phyloP scores from a whole-genome alignment of 495 filamentous ascomycete species.

The Penicillium taxi region DNA sequence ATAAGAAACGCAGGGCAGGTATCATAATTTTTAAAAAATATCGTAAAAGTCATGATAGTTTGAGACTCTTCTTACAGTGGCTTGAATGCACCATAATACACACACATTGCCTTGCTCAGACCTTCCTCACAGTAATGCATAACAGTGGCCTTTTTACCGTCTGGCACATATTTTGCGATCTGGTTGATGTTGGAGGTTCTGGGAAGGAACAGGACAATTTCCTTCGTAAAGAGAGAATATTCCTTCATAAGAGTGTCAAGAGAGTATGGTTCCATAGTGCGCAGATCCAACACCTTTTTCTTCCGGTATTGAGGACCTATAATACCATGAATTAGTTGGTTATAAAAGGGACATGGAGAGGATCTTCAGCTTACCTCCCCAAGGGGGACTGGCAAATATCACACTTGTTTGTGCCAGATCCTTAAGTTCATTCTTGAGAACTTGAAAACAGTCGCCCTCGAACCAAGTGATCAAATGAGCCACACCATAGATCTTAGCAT shows the following conservation, averaged over 20 bases:
- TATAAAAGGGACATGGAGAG: not conserved
- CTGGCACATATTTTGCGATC: conserved; percentile 55
- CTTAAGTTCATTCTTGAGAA: conserved; percentile 43
- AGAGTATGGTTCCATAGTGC: conserved; percentile 79
- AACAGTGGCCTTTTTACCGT: conserved; percentile 52
- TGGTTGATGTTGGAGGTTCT: conserved; percentile 81
- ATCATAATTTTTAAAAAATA: too few species aligned
- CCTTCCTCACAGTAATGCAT: conserved; percentile 89
- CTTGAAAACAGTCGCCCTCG: conserved; percentile 70
- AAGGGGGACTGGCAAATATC: conserved; percentile 87
- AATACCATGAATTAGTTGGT: conserved; percentile 5
- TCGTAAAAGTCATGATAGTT: too few species aligned
- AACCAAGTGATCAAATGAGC: conserved; percentile 72
- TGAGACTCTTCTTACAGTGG: too few species aligned
- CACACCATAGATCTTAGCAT: conserved; percentile 83
- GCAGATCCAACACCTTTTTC: conserved; percentile 75
- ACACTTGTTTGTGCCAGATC: conserved; percentile 49
- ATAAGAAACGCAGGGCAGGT: too few species aligned
- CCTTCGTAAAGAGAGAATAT: conserved; percentile 43
- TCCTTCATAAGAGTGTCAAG: conserved; percentile 52
- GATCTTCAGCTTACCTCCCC: conserved; percentile 59
- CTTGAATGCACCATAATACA: conserved; percentile 46
- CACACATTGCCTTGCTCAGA: conserved; percentile 70
- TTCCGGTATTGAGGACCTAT: conserved; percentile 71
- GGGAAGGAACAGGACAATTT: conserved; percentile 75